Evolutionary conservation across 2,329 filamentous ascomycete genomes (phyloP).

Genomic region (Beauveria rudraprayagi): DNA sequence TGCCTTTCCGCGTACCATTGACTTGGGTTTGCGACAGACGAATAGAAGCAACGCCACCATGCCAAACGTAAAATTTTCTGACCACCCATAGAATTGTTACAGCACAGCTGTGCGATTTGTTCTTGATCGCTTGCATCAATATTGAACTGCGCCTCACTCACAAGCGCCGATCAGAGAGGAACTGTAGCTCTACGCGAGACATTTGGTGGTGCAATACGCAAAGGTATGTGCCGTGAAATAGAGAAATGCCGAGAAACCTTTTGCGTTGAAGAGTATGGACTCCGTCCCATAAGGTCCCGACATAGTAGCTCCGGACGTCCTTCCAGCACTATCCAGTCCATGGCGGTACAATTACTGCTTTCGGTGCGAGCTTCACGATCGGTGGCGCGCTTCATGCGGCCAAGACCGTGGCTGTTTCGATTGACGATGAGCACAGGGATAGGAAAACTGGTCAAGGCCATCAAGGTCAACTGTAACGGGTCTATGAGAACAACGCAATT

Average conservation of each 20-base stretch:
- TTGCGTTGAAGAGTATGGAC: not conserved
- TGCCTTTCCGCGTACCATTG: not conserved
- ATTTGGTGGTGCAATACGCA: not conserved
- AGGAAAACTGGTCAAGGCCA: too few species aligned
- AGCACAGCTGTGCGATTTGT: not conserved
- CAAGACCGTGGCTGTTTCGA: too few species aligned
- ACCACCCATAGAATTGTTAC: not conserved
- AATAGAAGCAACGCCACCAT: not conserved
- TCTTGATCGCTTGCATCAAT: not conserved
- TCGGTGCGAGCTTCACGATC: too few species aligned
- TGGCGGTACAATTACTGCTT: too few species aligned
- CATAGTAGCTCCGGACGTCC: too few species aligned
- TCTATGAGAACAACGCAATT: too few species aligned
- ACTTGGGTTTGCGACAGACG: not conserved
- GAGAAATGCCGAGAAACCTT: not conserved
- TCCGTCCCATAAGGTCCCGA: too few species aligned
- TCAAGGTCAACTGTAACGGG: too few species aligned
- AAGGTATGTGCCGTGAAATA: not conserved
- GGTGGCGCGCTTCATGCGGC: too few species aligned
- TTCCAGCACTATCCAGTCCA: too few species aligned
- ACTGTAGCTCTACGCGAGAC: not conserved
- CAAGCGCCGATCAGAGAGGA: not conserved
- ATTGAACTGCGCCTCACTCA: not conserved
- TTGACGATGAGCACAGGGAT: too few species aligned
- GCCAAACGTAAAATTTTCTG: not conserved